phyloP scores from a whole-genome alignment of 148 eudicot genomes.

The Rhododendron mucronatum region DNA sequence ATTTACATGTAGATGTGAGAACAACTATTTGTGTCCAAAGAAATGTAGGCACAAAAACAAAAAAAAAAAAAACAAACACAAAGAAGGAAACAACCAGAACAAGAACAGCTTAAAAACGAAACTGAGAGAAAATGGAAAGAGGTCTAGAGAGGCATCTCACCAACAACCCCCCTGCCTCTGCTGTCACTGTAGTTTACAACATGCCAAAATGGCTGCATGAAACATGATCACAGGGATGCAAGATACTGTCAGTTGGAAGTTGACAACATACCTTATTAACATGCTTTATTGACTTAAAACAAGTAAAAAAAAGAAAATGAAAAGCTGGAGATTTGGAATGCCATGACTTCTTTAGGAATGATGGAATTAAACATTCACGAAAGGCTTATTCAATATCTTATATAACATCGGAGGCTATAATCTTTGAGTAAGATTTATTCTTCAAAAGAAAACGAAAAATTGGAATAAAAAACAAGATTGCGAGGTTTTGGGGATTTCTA shows the following conservation, averaged over 20 bases:
- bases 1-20: background rate
- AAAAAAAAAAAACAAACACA: background rate
- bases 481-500: background rate
- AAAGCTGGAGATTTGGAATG: background rate
- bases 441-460: background rate
- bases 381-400: background rate
- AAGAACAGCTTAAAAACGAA: background rate
- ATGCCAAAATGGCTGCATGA: constrained; percentile 86
- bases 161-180: constrained; percentile 96
- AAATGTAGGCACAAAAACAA: background rate
- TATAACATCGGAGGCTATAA: background rate
- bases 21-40: background rate
- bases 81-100: background rate
- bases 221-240: constrained; percentile 6
- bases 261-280: background rate
- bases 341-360: background rate
- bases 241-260: background rate
- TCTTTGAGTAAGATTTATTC: background rate
- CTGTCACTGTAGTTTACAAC: constrained; percentile 50
- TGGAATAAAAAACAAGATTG: background rate
- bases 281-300: background rate
- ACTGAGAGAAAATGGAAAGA: background rate
- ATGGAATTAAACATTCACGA: background rate
- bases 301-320: background rate
- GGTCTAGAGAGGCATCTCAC: constrained; percentile 35